Evolutionary conservation across 257 asterid genomes (phyloP), one percentile per base, ranked within the genome.

Genomic region (Eucommia ulmoides): DNA sequence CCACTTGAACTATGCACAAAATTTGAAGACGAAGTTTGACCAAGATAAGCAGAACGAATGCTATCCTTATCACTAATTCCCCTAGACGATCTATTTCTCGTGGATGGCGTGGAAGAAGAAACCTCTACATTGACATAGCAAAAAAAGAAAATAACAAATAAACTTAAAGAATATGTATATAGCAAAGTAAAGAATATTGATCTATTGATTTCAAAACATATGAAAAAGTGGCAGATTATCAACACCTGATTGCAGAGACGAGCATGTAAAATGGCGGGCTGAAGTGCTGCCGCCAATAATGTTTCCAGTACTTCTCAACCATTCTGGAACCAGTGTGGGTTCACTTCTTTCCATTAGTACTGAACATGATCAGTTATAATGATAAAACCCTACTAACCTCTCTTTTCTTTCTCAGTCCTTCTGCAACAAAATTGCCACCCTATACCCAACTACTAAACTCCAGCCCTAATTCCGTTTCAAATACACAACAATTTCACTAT

Each of bases 291-390:
- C 78, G 52, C 75, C 78, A 57, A 65, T 66, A 66, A 64, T 70
- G 58, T 63, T 77, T 74, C 84, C 83, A 48, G 88, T 33, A 64
- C 82, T 67, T 77, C 76, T 82, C 78, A 85, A 66, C 95, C 95
- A 85, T 73, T 82, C 88, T 22, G 91, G 91, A 65, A 73, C 87
- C 67, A 84, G 51, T 38, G 84, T 47, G 19, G 78, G 87, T 61
- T 84, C 95, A 68, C 79, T 79, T 78, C 81, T 79, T 74, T 82
- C 95, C 95, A 84, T 82, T 68, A 63, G 71, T 60, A 63, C 74
- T 35, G 62, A 72, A 68, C 93, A 82, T 76, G 70, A 71, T 79
- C 75, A 58, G 67, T 47, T 56, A 3, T 2, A 3, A 38, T 3
- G n/a, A 38, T 3, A 3, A 38, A 38, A 38, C n/a, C n/a, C n/a